Conservation (phyloP, 2,329 filamentous ascomycete genomes). For the Leptodontidium sp. region DNA sequence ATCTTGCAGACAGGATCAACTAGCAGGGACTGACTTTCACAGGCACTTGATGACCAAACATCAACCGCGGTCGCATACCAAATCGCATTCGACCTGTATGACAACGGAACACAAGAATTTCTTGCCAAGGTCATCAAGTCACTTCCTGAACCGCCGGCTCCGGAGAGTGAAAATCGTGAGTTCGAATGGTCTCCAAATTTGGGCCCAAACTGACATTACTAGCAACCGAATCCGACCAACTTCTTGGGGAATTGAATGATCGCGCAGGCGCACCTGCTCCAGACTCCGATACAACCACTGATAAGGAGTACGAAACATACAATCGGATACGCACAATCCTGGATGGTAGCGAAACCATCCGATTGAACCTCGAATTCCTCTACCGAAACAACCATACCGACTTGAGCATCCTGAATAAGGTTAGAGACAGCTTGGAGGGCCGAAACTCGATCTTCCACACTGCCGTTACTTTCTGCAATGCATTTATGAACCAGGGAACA, state of each 20-base stretch:
- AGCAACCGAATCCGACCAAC: slow-evolving; percentile 57
- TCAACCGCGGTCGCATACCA: slow-evolving; percentile 92
- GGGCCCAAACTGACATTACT: slow-evolving; percentile 19
- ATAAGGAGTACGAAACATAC: slow-evolving; percentile 64
- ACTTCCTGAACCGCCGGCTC: slow-evolving; percentile 64
- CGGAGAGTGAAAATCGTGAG: slow-evolving; percentile 54
- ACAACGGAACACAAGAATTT: slow-evolving; percentile 98
- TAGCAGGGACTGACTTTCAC: not conserved
- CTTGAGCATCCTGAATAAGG: slow-evolving; percentile 90
- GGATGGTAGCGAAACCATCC: slow-evolving; percentile 91
- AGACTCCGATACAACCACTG: slow-evolving; percentile 48
- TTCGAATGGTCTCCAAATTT: not conserved
- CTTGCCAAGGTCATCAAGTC: slow-evolving; percentile 86
- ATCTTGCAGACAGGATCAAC: not conserved
- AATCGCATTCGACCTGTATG: slow-evolving; percentile 97
- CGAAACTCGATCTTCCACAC: slow-evolving; percentile 99
- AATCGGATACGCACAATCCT: slow-evolving; percentile 74
- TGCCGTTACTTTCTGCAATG: slow-evolving; percentile 95
- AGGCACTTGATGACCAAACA: slow-evolving; percentile 74
- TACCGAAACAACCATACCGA: slow-evolving; percentile 96
- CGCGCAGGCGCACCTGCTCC: slow-evolving; percentile 44
- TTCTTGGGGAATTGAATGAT: slow-evolving; percentile 62
- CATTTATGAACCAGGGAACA: slow-evolving; percentile 99
- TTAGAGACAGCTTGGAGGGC: slow-evolving; percentile 93
- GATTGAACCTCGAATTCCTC: slow-evolving; percentile 94